A percentile compares a stretch with the other conserved stretches of the same genome.
These are phyloP conservation scores for Anethum foeniculum DNA, from an alignment of 140 eudicot species.

Conservation along the genomic window DNA sequence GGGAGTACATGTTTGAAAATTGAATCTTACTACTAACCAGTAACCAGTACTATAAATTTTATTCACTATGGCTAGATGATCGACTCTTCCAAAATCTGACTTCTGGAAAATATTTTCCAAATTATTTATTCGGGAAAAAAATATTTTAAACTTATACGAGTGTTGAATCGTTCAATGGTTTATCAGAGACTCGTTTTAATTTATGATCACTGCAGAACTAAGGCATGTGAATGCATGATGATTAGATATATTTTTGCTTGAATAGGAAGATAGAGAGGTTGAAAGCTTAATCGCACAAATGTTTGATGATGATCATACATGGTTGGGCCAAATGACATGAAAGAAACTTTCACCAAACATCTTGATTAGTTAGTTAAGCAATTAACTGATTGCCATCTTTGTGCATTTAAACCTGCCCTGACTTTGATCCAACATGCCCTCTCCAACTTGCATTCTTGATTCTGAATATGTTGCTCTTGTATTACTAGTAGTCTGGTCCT, in stretches of 20 bases:
- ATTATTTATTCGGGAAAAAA: too few species aligned
- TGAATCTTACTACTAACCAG: background rate
- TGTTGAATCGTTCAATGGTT: background rate
- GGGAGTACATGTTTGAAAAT: background rate
- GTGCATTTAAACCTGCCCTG: background rate
- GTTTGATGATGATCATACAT: background rate
- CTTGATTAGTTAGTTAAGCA: background rate
- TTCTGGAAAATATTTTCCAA: too few species aligned
- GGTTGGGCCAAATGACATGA: background rate
- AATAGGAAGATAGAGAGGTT: background rate
- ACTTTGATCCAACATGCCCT: background rate
- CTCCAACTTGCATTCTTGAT: background rate
- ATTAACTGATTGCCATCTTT: background rate
- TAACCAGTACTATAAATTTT: background rate
- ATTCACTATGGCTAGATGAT: too few species aligned
- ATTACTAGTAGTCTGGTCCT: background rate
- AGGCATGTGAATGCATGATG: background rate
- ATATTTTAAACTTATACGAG: too few species aligned
- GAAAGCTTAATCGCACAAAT: background rate
- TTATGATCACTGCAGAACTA: background rate
- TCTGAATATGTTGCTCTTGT: background rate
- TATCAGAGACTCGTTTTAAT: background rate
- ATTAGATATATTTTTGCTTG: background rate
- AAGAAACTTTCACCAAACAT: slow-evolving; percentile 1
- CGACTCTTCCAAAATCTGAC: too few species aligned